These are phyloP conservation scores for Leccinum subtestaceum DNA, from an alignment of 768 basidiomycete species.

Conservation along the genomic window DNA sequence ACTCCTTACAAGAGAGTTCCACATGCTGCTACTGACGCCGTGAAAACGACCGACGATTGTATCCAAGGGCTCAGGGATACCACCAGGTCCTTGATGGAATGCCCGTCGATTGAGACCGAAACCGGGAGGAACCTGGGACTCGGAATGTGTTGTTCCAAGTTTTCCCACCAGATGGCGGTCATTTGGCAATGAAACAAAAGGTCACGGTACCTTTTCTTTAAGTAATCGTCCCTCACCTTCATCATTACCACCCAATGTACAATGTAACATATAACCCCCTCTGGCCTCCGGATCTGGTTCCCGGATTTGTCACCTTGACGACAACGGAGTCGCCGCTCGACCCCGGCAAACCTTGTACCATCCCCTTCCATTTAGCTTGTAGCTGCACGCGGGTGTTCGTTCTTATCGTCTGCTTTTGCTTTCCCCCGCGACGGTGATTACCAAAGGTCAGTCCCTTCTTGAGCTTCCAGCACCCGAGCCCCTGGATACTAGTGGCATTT, in stretches of 20 bases:
- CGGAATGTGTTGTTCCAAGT: neutral
- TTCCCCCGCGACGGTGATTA: neutral
- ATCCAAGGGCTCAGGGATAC: neutral
- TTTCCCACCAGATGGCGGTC: neutral
- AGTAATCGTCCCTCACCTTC: neutral
- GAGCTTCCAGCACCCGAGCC: neutral
- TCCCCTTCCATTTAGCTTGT: neutral
- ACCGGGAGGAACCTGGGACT: neutral
- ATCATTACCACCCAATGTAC: neutral
- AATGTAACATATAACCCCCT: neutral
- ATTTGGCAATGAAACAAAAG: neutral
- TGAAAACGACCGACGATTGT: neutral
- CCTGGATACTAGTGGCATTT: neutral
- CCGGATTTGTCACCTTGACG: neutral
- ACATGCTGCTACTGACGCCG: neutral
- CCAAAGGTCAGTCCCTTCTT: neutral
- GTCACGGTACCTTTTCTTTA: neutral
- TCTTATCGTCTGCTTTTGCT: neutral
- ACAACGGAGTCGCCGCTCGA: neutral
- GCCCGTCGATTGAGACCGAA: neutral
- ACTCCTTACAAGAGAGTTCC: neutral
- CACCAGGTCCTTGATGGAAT: neutral
- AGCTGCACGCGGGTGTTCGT: neutral
- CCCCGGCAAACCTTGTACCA: neutral
- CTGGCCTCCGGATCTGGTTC: neutral